Evolutionary conservation across 768 basidiomycete species (phyloP), one percentile per base, ranked within the genome.

Genomic region (Heimioporus sp.): DNA sequence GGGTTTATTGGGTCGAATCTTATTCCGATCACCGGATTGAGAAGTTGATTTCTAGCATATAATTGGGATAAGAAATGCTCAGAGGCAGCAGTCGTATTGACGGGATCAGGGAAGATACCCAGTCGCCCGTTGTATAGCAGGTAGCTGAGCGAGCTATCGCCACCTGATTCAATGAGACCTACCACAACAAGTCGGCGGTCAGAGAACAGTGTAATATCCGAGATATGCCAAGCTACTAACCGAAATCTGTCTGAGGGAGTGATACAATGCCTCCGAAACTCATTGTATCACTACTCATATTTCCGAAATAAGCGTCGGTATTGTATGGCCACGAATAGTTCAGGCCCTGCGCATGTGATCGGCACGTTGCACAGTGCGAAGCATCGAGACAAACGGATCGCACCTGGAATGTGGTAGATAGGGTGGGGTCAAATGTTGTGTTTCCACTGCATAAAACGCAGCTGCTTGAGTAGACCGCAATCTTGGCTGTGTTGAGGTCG

Each of bases 11-110:
- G 66, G 40, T 67, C 65, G 12, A 65, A 52, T 21, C 47, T 51
- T 40, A 65, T 55, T 21, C 51, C 61, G 19, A 67, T 47, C 12
- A 63, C 64, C 10, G 55, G 60, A 28, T 63, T 50, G 17, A 67
- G 57, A 30, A 65, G 49, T 28, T 62, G 54, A 2, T 52, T 46
- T 19, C 10, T 50, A 28, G 41, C 31, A 35, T 65, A 49, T 31
- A 64, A 13, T 34, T 32, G 40, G 34, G 52, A 52, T 20, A 62
- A 43, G 37, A 53, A 56, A 43, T 65, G 54, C 19, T 53, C 51
- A 2, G 53, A 54, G 0, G 63, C 54, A 35, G 54, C 58, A 16
- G 62, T 57, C 11, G 53, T 24, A 21, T 61, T 57, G 44, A 58
- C n/a, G 15, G 62, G 64, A 59, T 60, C 58, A 2, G 52, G 57